These are phyloP conservation scores for Castanea mollissima DNA, from an alignment of 306 rosid species.

Conservation along the genomic window DNA sequence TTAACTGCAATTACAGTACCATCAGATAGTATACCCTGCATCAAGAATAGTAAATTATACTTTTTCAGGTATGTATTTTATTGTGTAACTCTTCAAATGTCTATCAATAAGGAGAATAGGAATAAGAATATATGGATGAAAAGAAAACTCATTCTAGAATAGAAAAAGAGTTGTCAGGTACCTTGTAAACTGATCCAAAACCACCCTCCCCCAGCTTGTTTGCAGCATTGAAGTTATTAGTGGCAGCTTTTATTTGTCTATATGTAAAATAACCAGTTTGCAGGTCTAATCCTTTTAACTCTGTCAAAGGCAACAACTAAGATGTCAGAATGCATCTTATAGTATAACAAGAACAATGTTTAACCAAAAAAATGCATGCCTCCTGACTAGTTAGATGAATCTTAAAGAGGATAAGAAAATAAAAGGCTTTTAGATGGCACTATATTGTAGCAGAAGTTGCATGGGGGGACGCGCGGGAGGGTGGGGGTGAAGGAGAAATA, in stretches of 20 bases:
- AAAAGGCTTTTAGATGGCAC: neutral
- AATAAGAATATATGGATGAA: neutral
- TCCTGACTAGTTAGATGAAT: neutral
- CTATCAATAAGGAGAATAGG: neutral
- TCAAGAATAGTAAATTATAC: constrained; percentile 8
- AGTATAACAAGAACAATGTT: constrained; percentile 7
- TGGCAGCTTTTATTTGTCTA: constrained; percentile 38
- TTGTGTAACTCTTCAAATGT: neutral
- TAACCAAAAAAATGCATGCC: neutral
- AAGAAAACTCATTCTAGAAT: neutral
- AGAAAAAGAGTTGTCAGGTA: constrained; percentile 11
- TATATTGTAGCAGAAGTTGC: neutral
- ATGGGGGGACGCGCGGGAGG: no score
- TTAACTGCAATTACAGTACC: constrained; percentile 20
- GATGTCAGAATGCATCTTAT: neutral
- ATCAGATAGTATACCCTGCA: constrained; percentile 19
- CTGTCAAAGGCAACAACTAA: neutral
- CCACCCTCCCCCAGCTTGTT: constrained; percentile 82
- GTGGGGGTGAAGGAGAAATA: no score
- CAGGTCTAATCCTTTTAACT: constrained; percentile 1
- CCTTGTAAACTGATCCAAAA: constrained; percentile 77
- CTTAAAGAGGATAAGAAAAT: neutral
- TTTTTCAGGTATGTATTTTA: neutral
- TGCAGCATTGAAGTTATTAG: constrained; percentile 46
- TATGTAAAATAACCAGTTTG: constrained; percentile 19